These are phyloP conservation scores for Fusarium phyllophilum DNA, from an alignment of 2,329 filamentous ascomycete species.

Conservation along the genomic window DNA sequence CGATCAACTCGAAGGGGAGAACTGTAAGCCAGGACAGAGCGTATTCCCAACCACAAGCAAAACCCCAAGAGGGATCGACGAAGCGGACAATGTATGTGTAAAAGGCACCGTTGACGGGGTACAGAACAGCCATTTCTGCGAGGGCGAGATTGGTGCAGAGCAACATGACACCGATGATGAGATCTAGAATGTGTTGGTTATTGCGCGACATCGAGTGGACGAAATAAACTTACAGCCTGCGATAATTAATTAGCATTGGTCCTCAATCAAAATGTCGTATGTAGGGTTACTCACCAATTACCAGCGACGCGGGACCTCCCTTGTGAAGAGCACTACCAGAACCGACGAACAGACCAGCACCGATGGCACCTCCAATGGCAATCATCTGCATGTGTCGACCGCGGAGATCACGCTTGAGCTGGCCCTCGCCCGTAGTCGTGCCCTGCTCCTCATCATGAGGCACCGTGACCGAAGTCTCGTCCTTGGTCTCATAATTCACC, in stretches of 20 bases:
- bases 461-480: conserved; percentile 11
- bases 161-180: conserved; percentile 33
- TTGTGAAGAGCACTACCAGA: conserved; percentile 76
- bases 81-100: conserved; percentile 92
- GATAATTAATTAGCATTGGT: neutral
- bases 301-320: conserved; percentile 79
- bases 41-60: conserved; percentile 96
- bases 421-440: conserved; percentile 10
- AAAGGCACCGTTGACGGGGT: conserved; percentile 91
- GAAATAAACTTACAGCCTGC: conserved; percentile 13
- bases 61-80: conserved; percentile 92
- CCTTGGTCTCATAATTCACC: conserved; percentile 25
- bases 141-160: conserved; percentile 81
- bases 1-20: conserved; percentile 85
- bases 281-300: conserved; percentile 67
- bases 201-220: neutral
- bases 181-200: conserved; percentile 48
- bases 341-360: conserved; percentile 87
- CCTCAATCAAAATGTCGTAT: neutral
- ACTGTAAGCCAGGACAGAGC: conserved; percentile 88
- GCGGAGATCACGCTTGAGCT: conserved; percentile 71
- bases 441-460: conserved; percentile 31
- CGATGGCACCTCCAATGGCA: conserved; percentile 73
- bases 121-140: conserved; percentile 90
- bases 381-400: conserved; percentile 95